Base-by-base conservation (phyloP, 352 stramenopile genomes). In the Phytophthora chlamydospora region DNA sequence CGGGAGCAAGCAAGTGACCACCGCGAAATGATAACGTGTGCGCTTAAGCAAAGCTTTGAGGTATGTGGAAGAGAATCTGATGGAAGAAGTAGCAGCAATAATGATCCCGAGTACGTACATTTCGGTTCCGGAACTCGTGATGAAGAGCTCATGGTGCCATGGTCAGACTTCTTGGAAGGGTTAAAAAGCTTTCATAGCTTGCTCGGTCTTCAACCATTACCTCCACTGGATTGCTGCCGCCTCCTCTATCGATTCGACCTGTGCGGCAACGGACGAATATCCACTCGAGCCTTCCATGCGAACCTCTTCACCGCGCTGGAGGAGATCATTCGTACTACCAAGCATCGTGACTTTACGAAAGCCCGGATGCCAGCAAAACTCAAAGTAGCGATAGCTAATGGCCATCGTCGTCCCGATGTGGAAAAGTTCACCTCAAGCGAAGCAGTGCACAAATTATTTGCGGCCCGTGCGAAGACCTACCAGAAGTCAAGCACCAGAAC, bases 181-280 rank as follows among this genome's bases (percentile, higher is more conserved):
- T 46, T 82, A n/a, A 8, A 16, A 16, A 46, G 14, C 3, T 76
- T 80, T 35, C 71, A 82, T 39, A 31, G 6, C 6, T 34, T 50
- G 1, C 16, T 80, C 24, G 52, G 16, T 27, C 10, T 60, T 16
- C 10, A 44, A 33, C 21, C 31, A 42, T 9, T 64, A 13, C 14
- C 55, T 2, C 32, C 50, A 11, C 56, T 53, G 1, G 50, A 78
- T n/a, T 75, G 56, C 38, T 81, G 72, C 16, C 69, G 72, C 19
- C 42, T 83, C 2, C 45, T 83, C 7, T 81, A 83, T 61, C 75
- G 72, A 21, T 83, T 83, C 24, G 75, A 83, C 27, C 21, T 40
- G 7, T 16, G 5, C 3, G 71, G 72, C 17, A 47, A 45, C 24
- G 75, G 75, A 10, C n/a, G 35, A n/a, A 71, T 83, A 21, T 50